Percentiles rank a stretch among this genome's conserved stretches.
These are phyloP conservation scores for Cryptococcus amylolentus DNA, from an alignment of 1,284 basidiomycete genomes.

Conservation along the genomic window DNA sequence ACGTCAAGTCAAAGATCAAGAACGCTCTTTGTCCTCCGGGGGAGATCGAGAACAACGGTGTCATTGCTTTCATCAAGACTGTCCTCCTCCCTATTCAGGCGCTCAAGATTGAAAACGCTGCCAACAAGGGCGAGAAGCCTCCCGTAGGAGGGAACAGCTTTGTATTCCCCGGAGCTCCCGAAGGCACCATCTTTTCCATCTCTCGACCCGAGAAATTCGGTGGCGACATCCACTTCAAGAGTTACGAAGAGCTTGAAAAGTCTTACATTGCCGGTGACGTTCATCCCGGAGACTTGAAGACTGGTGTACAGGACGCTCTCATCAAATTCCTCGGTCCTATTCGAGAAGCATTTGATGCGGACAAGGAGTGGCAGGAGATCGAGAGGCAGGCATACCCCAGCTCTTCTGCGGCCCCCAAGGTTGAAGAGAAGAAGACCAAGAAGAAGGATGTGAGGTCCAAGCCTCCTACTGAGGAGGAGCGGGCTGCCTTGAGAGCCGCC, in stretches of 20 bases:
- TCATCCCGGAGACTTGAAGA: conserved; percentile 90
- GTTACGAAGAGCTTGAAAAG: conserved; percentile 65
- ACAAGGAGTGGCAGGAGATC: conserved; percentile 75
- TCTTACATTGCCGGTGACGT: conserved; percentile 74
- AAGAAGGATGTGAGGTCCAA: conserved; percentile 31
- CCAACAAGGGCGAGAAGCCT: conserved; percentile 31
- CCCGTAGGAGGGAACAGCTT: conserved; percentile 55
- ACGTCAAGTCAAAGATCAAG: conserved; percentile 85
- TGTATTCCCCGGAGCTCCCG: conserved; percentile 64
- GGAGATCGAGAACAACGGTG: conserved; percentile 83
- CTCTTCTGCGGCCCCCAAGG: conserved; percentile 23
- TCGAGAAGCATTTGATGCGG: conserved; percentile 67
- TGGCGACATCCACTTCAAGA: conserved; percentile 72
- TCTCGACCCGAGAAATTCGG: conserved; percentile 74
- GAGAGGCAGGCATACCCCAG: conserved; percentile 80
- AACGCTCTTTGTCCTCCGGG: conserved; percentile 92
- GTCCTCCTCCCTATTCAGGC: conserved; percentile 87
- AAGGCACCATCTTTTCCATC: conserved; percentile 79
- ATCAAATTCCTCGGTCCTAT: conserved; percentile 77
- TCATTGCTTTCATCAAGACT: conserved; percentile 81
- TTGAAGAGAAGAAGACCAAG: conserved; percentile 34
- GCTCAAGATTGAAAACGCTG: conserved; percentile 60
- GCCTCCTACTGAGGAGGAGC: conserved; percentile 47
- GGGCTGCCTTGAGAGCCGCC: conserved; percentile 34
- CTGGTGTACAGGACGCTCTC: conserved; percentile 73